Conservation (phyloP, 2,329 filamentous ascomycete genomes). For the Pseudocercospora cruenta region DNA sequence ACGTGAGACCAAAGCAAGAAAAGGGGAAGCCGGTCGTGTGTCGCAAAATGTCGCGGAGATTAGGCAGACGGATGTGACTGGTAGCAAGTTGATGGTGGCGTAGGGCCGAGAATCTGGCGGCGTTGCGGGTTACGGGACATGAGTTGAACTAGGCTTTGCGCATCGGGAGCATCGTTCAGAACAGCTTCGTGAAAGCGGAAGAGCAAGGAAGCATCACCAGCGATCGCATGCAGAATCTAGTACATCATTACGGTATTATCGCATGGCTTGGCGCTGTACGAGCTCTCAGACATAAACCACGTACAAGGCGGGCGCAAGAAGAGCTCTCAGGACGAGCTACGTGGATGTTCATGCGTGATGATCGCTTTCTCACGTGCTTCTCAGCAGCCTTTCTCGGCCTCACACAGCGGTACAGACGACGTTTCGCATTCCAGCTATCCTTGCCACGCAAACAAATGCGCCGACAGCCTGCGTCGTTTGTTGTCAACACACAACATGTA, state of each 20-base stretch:
- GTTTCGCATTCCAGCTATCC: constrained; percentile 16
- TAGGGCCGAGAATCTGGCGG: background rate
- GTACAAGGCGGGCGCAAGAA: background rate
- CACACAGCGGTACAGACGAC: background rate
- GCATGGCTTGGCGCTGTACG: too few species aligned
- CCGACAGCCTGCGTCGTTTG: background rate
- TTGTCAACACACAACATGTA: background rate
- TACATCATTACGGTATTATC: background rate
- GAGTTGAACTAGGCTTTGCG: background rate
- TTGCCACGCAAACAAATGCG: constrained; percentile 14
- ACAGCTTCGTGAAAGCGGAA: background rate
- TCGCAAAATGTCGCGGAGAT: constrained; percentile 12
- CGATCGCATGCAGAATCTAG: background rate
- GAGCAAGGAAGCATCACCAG: background rate
- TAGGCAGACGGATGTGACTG: background rate
- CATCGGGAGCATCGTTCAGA: background rate
- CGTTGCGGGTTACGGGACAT: background rate
- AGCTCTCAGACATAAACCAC: background rate
- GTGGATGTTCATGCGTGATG: background rate
- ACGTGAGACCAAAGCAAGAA: background rate
- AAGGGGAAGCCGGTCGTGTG: constrained; percentile 14
- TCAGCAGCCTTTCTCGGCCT: background rate
- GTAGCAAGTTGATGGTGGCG: constrained; percentile 5
- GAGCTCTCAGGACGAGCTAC: background rate
- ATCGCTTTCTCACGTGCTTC: background rate